Conservation (phyloP, 2,329 filamentous ascomycete genomes). For the Verticillium nubilum region DNA sequence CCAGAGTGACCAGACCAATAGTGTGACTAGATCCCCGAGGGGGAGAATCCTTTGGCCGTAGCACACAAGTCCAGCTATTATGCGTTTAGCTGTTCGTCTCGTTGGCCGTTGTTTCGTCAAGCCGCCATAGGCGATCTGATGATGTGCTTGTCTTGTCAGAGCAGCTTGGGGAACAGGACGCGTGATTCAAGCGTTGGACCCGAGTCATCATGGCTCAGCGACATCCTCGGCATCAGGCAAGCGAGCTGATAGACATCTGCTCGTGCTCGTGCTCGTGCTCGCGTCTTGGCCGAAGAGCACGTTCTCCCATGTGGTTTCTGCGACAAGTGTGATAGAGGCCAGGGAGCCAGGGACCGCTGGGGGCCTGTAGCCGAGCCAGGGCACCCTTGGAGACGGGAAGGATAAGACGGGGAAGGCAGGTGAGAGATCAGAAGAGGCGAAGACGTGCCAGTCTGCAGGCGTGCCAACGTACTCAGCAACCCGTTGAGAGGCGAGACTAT, state of each 20-base stretch:
- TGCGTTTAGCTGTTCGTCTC: neutral
- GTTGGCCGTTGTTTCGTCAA: neutral
- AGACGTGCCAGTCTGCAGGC: conserved; percentile 10
- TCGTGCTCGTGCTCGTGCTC: too few relatives aligned
- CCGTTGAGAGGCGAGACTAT: neutral
- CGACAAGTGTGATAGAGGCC: neutral
- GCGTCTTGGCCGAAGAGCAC: neutral
- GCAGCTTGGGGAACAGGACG: neutral
- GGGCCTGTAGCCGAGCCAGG: neutral
- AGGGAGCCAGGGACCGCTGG: neutral
- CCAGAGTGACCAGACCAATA: neutral
- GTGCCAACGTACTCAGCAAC: neutral
- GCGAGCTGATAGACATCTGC: neutral
- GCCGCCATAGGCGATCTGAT: neutral
- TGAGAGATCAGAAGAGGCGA: conserved; percentile 3
- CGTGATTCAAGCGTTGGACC: neutral
- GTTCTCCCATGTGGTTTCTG: neutral
- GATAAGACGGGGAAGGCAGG: conserved; percentile 10
- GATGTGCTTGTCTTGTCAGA: neutral
- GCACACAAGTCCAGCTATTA: neutral
- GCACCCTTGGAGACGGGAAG: conserved; percentile 11
- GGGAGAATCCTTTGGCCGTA: neutral
- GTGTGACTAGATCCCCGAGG: neutral
- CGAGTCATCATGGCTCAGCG: neutral
- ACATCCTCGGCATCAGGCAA: neutral